These are phyloP conservation scores for Phytophthora cryptogea DNA, from an alignment of 352 stramenopile genomes.

Conservation along the genomic window DNA sequence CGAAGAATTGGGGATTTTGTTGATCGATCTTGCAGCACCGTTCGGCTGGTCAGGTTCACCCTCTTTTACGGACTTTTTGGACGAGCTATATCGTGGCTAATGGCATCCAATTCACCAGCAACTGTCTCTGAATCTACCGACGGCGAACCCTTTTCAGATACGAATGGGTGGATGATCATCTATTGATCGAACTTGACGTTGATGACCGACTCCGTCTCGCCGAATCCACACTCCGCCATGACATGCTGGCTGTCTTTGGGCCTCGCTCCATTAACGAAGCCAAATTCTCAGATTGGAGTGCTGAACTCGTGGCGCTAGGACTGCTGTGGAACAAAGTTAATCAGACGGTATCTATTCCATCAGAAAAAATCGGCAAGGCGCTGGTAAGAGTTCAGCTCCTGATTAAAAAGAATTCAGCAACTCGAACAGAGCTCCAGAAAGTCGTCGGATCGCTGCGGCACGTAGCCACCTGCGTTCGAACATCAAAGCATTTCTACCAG, in stretches of 20 bases:
- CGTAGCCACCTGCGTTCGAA: conserved; percentile 18
- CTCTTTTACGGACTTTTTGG: too few relatives aligned
- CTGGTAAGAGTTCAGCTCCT: background rate
- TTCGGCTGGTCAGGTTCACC: too few relatives aligned
- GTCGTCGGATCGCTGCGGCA: conserved; percentile 33
- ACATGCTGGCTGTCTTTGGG: conserved; percentile 24
- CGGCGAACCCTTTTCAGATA: conserved; percentile 17
- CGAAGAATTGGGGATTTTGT: too few relatives aligned
- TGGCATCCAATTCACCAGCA: conserved; percentile 13
- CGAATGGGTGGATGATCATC: conserved; percentile 41
- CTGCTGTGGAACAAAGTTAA: background rate
- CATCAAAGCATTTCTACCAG: conserved; percentile 29
- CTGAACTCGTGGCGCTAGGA: background rate
- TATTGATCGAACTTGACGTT: conserved; percentile 21
- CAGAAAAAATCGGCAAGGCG: background rate
- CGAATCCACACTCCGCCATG: conserved; percentile 3
- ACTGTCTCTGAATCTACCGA: conserved; percentile 4
- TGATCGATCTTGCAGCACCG: too few relatives aligned
- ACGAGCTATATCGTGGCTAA: too few relatives aligned
- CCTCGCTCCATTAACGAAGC: conserved; percentile 29
- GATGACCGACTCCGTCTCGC: conserved; percentile 2
- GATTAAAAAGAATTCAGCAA: too few relatives aligned
- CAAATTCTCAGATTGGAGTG: conserved; percentile 26
- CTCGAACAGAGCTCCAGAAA: too few relatives aligned
- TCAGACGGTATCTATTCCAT: background rate